Base-by-base conservation (phyloP, 1,139 yeast genomes). In the Saccharomyces pastorianus region DNA sequence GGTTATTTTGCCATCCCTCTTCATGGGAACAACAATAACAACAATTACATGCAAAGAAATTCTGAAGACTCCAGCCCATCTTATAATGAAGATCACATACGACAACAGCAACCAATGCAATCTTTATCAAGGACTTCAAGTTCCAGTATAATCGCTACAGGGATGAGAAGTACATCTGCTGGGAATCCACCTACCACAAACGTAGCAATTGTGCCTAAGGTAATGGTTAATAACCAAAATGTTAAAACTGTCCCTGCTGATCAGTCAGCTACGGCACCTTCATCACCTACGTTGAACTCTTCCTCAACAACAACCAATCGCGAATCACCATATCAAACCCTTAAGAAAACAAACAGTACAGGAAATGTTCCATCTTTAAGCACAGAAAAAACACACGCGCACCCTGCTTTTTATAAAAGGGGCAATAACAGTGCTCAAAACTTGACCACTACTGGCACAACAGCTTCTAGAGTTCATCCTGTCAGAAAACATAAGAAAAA, bases 1-100 rank as follows among this genome's bases (percentile, higher is more conserved):
- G 72, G 71, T 1, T 69, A 69, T 51, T 69, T 69, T 58, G 69
- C 70, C 1, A 61, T 69, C 17, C 73, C 73, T 14, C 42, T 38
- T 14, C 42, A 38, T 17, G 42, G 42, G 13, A 38, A 17, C 23
- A 20, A 20, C 23, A 20, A 20, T 20, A 38, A 38, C 42, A 38
- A 38, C 3, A 56, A 68, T 1, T 52, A 55, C 8, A 54, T 47
- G 49, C 55, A 53, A 42, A 53, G 53, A 26, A 57, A 52, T 5
- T 58, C 63, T 6, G 61, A 58, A 50, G 55, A 53, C 13, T 58
- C 62, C 6, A 56, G 60, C 42, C 60, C 61, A 2, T 55, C 49
- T 28, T 53, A 51, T 41, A 31, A 46, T 6, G 55, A 56, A 44
- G 57, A 47, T 31, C 23, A 20, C 23, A 7, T 47, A 27, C 38